A percentile compares a stretch with the other conserved stretches of the same genome.
Conservation (phyloP, 2,329 filamentous ascomycete species). For the Trichoderma simmonsii region DNA sequence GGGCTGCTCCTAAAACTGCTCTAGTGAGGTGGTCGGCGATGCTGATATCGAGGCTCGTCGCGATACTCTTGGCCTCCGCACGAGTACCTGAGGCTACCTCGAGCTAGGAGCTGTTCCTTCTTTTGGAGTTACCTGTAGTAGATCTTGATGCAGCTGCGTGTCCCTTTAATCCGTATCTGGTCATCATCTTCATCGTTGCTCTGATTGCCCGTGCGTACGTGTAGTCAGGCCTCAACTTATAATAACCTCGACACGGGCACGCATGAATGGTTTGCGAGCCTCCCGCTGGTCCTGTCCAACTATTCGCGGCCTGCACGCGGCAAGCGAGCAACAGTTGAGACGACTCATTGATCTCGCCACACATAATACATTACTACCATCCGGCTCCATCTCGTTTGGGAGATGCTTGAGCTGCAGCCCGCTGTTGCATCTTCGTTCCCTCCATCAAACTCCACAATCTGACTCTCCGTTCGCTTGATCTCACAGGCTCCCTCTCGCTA, state of each 20-base stretch:
- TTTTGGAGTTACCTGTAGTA: background rate
- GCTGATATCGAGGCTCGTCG: background rate
- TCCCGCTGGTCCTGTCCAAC: background rate
- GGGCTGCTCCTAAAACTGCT: background rate
- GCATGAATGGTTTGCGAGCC: background rate
- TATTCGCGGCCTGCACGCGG: background rate
- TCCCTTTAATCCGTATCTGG: background rate
- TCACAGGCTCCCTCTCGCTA: conserved; percentile 12
- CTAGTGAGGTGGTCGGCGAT: background rate
- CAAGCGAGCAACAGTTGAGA: background rate
- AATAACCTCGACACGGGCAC: background rate
- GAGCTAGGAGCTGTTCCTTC: background rate
- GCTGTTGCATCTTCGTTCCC: conserved; percentile 5
- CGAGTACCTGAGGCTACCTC: background rate
- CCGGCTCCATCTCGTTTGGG: background rate
- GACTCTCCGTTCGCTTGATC: background rate
- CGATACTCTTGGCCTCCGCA: background rate
- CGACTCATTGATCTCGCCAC: background rate
- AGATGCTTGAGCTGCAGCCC: background rate
- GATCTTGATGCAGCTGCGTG: background rate
- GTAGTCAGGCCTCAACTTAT: background rate
- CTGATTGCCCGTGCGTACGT: background rate
- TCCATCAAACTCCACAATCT: background rate
- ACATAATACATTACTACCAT: background rate
- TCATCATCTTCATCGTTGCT: background rate